Evolutionary conservation across 306 rosid species (phyloP).

Genomic region (Trichosanthes truncata): DNA sequence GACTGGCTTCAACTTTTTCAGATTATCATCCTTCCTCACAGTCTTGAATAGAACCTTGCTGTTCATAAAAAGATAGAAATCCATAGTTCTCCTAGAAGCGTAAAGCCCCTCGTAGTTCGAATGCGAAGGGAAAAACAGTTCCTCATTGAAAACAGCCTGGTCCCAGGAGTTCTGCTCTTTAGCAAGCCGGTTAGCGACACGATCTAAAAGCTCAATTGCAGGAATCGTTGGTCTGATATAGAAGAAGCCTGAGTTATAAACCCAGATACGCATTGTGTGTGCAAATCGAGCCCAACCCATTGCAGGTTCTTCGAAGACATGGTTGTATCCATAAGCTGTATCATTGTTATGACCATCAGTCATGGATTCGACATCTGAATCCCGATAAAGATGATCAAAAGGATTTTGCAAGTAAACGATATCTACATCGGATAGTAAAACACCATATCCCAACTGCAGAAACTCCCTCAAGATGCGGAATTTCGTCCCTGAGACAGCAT

Average conservation of each 20-base stretch:
- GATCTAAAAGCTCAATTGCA: conserved; percentile 80
- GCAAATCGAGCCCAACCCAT: conserved; percentile 97
- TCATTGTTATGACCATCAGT: conserved; percentile 76
- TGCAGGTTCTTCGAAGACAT: conserved; percentile 66
- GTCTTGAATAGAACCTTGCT: conserved; percentile 85
- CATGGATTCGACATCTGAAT: conserved; percentile 91
- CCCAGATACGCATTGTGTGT: conserved; percentile 94
- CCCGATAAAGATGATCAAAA: conserved; percentile 55
- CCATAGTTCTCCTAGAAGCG: conserved; percentile 84
- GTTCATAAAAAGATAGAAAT: conserved; percentile 74
- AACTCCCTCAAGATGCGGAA: conserved; percentile 81
- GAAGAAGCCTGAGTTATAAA: conserved; percentile 89
- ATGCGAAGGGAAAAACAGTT: conserved; percentile 74
- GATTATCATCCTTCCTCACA: conserved; percentile 52
- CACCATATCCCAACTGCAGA: conserved; percentile 77
- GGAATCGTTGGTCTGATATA: conserved; percentile 83
- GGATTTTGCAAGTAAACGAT: conserved; percentile 91
- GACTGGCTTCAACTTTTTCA: conserved; percentile 69
- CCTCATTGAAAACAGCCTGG: conserved; percentile 95
- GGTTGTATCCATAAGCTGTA: conserved; percentile 72
- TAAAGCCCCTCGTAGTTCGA: conserved; percentile 76
- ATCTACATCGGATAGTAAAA: conserved; percentile 89
- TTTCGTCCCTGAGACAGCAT: conserved; percentile 72
- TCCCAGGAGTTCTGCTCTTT: conserved; percentile 60
- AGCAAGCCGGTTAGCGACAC: conserved; percentile 72